Conservation (phyloP, 306 rosid species). For the Vicia sativa region DNA sequence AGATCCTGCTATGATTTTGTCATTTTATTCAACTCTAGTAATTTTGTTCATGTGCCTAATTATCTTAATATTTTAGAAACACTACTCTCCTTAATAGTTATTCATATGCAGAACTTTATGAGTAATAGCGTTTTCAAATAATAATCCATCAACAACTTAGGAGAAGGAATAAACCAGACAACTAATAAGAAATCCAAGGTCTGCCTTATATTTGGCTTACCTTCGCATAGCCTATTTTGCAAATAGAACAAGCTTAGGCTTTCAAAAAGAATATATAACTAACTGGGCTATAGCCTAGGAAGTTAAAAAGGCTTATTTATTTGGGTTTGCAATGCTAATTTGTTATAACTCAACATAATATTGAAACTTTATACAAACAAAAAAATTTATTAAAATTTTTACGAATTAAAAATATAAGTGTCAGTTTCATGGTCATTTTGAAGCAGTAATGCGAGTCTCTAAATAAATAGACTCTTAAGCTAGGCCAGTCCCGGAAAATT, state of each 20-base stretch:
- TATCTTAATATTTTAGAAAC: conserved; percentile 1
- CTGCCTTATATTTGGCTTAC: not conserved
- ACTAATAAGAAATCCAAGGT: not conserved
- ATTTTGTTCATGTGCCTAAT: not conserved
- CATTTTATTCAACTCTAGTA: not conserved
- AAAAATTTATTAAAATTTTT: not conserved
- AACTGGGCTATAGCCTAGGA: not conserved
- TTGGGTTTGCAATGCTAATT: not conserved
- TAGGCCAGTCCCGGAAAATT: not conserved
- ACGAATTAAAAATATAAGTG: not conserved
- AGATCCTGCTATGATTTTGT: not conserved
- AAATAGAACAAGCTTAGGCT: not conserved
- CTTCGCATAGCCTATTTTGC: not conserved
- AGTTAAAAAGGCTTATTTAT: not conserved
- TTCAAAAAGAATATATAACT: not conserved
- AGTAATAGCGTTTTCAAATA: not conserved
- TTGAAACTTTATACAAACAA: not conserved
- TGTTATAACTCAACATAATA: not conserved
- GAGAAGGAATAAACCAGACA: not conserved
- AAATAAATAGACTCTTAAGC: not conserved
- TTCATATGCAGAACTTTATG: not conserved
- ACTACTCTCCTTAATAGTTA: not conserved
- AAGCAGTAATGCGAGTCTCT: not conserved
- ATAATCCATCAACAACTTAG: not conserved
- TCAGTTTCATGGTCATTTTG: not conserved